Base-by-base conservation (phyloP, 257 asterid species). In the Salvia miltiorrhiza region DNA sequence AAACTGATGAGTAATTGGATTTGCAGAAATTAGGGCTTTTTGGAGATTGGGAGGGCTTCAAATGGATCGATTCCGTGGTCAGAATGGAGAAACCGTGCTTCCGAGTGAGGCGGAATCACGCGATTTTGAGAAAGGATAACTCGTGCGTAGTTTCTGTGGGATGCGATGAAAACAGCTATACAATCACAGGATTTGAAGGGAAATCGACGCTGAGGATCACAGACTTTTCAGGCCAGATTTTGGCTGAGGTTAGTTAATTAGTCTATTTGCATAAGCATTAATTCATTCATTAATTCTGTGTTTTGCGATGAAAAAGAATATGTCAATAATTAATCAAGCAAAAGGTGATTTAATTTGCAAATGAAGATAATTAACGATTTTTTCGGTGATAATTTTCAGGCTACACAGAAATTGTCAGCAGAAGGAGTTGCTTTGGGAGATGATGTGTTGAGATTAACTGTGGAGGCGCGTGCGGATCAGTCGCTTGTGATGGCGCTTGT, bases 391-490 rank as follows among this genome's bases (percentile, higher is more conserved):
- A 7, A 8, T 37, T 37, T 37, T 37, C 90, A 87, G 95, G 86
- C 86, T 39, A 77, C 49, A 41, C 76, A 67, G 57, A 90, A 90
- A 69, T 77, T 64, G 63, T 83, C 95, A 4, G 70, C 78, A 9
- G 72, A 49, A 65, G 96, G 96, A 63, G 86, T 88, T 71, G 37
- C 62, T 0, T 80, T 86, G 53, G 97, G 97, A 52, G 86, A 88
- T 39, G 97, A 90, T 84, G 97, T 90, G 2, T 35, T 88, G 45
- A 85, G 75, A 11, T 72, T 90, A 66, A 77, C 50, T 59, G 87
- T 87, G 73, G 96, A 87, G 79, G 75, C 88, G 40, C 50, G 77
- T 14, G 81, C 72, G 3, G 91, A 90, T 71, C 89, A 75, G 39
- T 77, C 85, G 6, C 79, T 90, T 16, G 49, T 90, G 13, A 78